phyloP scores from a whole-genome alignment of 1,284 basidiomycete species.

The Sporisorium graminicola region DNA sequence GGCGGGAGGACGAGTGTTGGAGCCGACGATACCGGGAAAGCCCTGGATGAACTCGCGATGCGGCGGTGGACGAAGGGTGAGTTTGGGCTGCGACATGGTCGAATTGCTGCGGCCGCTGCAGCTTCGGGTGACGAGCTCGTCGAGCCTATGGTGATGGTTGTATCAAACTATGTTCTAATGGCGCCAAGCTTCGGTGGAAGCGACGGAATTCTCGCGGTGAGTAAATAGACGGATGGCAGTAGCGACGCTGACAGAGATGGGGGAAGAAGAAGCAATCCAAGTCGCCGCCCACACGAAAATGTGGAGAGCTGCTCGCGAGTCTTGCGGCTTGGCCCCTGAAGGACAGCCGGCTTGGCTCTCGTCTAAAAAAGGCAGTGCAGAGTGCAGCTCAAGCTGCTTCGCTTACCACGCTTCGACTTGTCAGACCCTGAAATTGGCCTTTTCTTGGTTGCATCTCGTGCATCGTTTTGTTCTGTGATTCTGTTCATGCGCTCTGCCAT shows the following conservation, averaged over 20 bases:
- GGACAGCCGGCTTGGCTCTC: neutral
- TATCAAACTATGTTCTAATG: neutral
- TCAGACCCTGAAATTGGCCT: slow-evolving; percentile 4
- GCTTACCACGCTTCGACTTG: too few species aligned
- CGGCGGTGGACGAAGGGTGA: slow-evolving; percentile 59
- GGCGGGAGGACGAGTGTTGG: slow-evolving; percentile 55
- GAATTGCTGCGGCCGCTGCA: slow-evolving; percentile 11
- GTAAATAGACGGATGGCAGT: neutral
- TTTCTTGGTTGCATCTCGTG: slow-evolving; percentile 1
- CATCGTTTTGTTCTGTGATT: neutral
- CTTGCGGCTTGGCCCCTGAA: neutral
- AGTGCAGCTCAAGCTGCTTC: neutral
- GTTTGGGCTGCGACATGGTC: slow-evolving; percentile 54
- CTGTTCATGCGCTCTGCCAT: slow-evolving; percentile 3
- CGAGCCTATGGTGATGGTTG: neutral
- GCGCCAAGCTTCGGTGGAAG: neutral
- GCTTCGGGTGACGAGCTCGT: neutral
- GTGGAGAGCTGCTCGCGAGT: neutral
- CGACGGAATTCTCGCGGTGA: neutral
- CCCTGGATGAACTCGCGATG: slow-evolving; percentile 66
- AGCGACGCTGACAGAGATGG: slow-evolving; percentile 1
- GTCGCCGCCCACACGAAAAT: neutral
- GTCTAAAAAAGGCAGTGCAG: neutral
- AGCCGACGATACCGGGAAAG: slow-evolving; percentile 64
- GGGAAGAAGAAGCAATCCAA: neutral